Evolutionary conservation across 257 asterid species (phyloP), one percentile per base, ranked within the genome.

Genomic region (Capsicum rhomboideum): DNA sequence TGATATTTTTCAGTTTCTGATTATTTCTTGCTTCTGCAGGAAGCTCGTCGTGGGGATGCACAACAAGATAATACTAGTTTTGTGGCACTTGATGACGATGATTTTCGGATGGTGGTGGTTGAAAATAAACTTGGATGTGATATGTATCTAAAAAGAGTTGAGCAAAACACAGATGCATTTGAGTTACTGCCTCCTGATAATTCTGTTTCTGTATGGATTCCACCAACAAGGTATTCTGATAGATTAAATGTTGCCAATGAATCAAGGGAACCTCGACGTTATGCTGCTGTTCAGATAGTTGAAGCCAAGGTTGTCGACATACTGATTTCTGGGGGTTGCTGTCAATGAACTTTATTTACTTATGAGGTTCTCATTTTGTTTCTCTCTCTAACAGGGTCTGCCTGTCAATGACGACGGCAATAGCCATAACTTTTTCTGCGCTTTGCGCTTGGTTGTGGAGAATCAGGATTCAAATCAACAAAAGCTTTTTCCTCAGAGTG

Each of bases 401-500:
- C 97, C 97, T 82, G 91, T 95, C 86, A 87, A 91, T 84, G 98
- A 97, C 87, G 99, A 97, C 89, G 99, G 99, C 86, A 97, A 95
- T 85, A 92, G 99, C 84, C 97, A 93, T 86, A 91, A 89, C 74
- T 90, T 90, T 87, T 97, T 97, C 91, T 95, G 99, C 72, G 98
- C 99, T 87, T 86, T 97, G 92, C 97, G 99, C 82, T 90, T 97
- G 89, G 93, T 97, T 83, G 94, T 95, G 77, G 98, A 92, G 89
- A 97, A 91, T 91, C 98, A 93, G 87, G 99, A 93, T 67, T 88
- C 92, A 83, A 93, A 90, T 90, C 93, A 93, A 63, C 99, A 93
- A 84, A 95, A 90, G 94, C 94, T 95, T 89, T 97, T 97, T 85
- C 99, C 98, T 78, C 99, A 97, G 90, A 97, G 98, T 91, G 99